Evolutionary conservation across 495 filamentous ascomycete species (phyloP).

Genomic region (Hypoxylon rickii): DNA sequence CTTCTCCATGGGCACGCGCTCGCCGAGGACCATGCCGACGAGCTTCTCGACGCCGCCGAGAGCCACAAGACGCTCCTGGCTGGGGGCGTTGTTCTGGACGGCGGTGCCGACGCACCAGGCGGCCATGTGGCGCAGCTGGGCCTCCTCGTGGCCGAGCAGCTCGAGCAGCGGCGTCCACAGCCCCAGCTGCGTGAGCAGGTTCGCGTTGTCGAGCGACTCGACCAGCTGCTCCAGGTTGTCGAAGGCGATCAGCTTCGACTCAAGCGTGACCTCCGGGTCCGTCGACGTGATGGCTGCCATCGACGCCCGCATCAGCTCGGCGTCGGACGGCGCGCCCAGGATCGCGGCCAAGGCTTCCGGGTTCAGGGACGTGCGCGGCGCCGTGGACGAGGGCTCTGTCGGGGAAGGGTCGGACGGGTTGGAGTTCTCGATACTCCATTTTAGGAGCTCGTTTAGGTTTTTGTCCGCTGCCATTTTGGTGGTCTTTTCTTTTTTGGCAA

Average conservation of each 20-base stretch:
- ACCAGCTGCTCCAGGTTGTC: constrained; percentile 96
- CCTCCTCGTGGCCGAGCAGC: constrained; percentile 67
- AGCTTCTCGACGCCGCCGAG: constrained; percentile 72
- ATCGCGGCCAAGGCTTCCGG: constrained; percentile 70
- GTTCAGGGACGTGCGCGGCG: constrained; percentile 54
- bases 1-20: constrained; percentile 26
- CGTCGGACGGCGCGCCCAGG: constrained; percentile 79
- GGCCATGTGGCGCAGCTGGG: constrained; percentile 75
- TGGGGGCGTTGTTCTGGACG: constrained; percentile 90
- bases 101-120: constrained; percentile 94
- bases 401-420: constrained; percentile 45
- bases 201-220: constrained; percentile 92
- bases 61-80: constrained; percentile 75
- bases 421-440: constrained; percentile 91
- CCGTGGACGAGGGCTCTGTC: constrained; percentile 39
- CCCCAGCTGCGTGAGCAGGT: constrained; percentile 76
- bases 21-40: constrained; percentile 62
- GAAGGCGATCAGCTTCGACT: constrained; percentile 84
- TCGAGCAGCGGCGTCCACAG: constrained; percentile 80
- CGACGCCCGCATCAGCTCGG: constrained; percentile 82
- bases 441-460: constrained; percentile 72
- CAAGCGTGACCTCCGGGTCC: constrained; percentile 63
- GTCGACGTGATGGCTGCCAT: constrained; percentile 72
- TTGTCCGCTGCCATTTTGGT: constrained; percentile 44
- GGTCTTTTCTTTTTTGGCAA: constrained; percentile 3